Conservation (phyloP, 768 basidiomycete genomes). For the Mycena crocata region DNA sequence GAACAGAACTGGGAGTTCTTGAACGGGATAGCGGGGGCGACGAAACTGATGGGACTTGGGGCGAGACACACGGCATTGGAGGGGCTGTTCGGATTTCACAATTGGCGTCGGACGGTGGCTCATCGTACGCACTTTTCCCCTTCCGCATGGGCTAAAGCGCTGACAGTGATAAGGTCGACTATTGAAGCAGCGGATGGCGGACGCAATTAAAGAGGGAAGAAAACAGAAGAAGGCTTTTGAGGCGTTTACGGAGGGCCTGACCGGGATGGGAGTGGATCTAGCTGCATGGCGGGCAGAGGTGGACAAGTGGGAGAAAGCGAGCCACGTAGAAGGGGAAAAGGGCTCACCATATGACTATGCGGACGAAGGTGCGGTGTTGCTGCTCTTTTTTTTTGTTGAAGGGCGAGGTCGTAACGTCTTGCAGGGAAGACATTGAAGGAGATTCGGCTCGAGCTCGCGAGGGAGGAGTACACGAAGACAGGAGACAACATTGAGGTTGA, state of each 20-base stretch:
- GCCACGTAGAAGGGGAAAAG: neutral
- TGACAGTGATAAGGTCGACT: too few relatives aligned
- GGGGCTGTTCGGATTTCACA: neutral
- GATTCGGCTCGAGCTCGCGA: neutral
- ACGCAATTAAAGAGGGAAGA: neutral
- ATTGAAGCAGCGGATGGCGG: neutral
- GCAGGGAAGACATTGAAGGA: neutral
- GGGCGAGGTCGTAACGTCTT: too few relatives aligned
- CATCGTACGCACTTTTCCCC: too few relatives aligned
- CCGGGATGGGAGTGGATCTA: neutral
- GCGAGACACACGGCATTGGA: neutral
- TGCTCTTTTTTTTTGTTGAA: too few relatives aligned
- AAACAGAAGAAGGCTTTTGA: neutral
- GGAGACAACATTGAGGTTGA: neutral
- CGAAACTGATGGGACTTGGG: conserved; percentile 36
- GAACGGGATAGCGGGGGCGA: conserved; percentile 27
- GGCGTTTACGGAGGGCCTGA: neutral
- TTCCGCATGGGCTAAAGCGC: too few relatives aligned
- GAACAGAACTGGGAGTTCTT: too few relatives aligned
- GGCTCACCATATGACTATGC: neutral
- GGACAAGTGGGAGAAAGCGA: neutral
- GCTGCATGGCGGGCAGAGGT: neutral
- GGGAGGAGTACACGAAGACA: neutral
- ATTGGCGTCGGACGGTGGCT: neutral
- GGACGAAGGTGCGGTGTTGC: neutral